Conservation (phyloP, 352 stramenopile genomes). For the Phytophthora ohioensis region DNA sequence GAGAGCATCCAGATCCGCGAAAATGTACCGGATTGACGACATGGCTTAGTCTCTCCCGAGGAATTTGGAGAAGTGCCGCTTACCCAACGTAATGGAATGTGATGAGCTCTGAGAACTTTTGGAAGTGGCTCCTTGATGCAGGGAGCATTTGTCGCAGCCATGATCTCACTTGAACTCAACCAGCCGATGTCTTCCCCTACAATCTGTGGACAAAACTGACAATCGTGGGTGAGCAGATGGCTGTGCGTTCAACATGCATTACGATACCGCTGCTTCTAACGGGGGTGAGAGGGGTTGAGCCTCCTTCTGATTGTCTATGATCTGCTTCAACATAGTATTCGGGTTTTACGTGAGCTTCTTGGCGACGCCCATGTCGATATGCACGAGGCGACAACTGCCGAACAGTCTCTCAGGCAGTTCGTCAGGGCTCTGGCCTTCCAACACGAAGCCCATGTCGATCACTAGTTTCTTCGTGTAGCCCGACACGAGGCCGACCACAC, state of each 20-base stretch:
- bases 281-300: neutral
- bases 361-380: slow-evolving; percentile 68
- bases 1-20: slow-evolving; percentile 33
- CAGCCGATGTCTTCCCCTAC: neutral
- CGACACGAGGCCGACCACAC: slow-evolving; percentile 72
- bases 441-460: slow-evolving; percentile 84
- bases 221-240: neutral
- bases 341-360: slow-evolving; percentile 39
- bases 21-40: slow-evolving; percentile 27
- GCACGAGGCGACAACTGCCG: slow-evolving; percentile 63
- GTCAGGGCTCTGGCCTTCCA: slow-evolving; percentile 70
- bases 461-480: slow-evolving; percentile 86
- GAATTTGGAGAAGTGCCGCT: slow-evolving; percentile 21
- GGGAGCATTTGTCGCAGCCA: slow-evolving; percentile 13
- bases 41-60: slow-evolving; percentile 28
- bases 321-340: slow-evolving; percentile 18
- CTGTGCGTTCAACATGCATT: slow-evolving; percentile 22
- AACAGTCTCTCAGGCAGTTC: slow-evolving; percentile 81
- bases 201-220: neutral
- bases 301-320: slow-evolving; percentile 33
- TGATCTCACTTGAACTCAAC: slow-evolving; percentile 5
- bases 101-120: slow-evolving; percentile 13
- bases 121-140: neutral
- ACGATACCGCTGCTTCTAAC: slow-evolving; percentile 30
- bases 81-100: slow-evolving; percentile 1